Percentiles rank a stretch among this genome's conserved stretches.
These are phyloP conservation scores for Sindora glabra DNA, from an alignment of 306 rosid species.

Conservation along the genomic window DNA sequence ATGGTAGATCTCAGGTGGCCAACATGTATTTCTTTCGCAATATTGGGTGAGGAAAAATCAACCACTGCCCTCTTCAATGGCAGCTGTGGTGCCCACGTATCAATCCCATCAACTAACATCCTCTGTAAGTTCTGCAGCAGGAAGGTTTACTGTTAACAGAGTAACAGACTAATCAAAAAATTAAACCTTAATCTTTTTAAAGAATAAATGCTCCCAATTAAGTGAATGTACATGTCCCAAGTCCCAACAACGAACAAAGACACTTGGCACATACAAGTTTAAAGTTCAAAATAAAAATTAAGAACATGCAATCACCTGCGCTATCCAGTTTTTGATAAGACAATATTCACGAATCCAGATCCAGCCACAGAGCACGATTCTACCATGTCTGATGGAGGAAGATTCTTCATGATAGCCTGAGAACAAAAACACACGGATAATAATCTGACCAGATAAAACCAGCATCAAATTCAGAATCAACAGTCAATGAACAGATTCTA, in stretches of 20 bases:
- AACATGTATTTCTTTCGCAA: constrained; percentile 98
- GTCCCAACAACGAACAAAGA: not conserved
- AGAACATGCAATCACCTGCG: constrained; percentile 47
- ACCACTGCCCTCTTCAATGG: constrained; percentile 64
- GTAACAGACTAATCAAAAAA: not conserved
- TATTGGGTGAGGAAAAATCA: constrained; percentile 91
- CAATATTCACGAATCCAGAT: constrained; percentile 47
- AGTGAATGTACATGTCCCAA: not conserved
- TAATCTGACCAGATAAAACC: not conserved
- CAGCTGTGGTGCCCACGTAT: constrained; percentile 78
- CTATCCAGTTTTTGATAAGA: constrained; percentile 69
- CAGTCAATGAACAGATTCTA: not conserved
- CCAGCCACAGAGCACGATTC: constrained; percentile 48
- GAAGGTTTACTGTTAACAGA: constrained; percentile 7
- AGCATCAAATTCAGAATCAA: not conserved
- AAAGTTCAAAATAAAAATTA: not conserved
- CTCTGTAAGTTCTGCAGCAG: constrained; percentile 54
- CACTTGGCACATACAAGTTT: not conserved
- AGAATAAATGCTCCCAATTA: not conserved
- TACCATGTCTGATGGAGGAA: constrained; percentile 67
- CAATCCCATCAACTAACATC: constrained; percentile 74
- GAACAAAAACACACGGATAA: not conserved
- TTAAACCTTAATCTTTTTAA: not conserved
- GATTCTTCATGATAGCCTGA: constrained; percentile 75
- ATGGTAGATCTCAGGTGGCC: constrained; percentile 94